Evolutionary conservation across 2,329 filamentous ascomycete genomes (phyloP).

Genomic region (Sporothrix humicola): DNA sequence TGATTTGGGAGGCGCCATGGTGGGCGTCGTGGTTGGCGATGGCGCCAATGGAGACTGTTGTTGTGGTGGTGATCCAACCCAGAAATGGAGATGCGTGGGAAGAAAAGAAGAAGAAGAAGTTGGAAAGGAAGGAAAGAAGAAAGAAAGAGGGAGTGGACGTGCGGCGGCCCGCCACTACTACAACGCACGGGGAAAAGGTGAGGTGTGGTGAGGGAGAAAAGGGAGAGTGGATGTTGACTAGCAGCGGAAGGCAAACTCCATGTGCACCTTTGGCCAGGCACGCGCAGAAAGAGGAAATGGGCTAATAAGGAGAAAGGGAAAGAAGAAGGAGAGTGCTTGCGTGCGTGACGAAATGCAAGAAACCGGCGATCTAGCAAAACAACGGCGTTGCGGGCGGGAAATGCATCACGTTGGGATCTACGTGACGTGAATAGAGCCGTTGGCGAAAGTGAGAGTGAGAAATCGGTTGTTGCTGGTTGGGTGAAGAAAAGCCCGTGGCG

Average conservation of each 20-base stretch:
- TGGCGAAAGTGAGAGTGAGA: not conserved
- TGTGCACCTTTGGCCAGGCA: not conserved
- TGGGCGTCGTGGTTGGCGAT: slow-evolving; percentile 19
- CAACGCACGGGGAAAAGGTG: not conserved
- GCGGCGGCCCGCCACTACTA: slow-evolving; percentile 2
- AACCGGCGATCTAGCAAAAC: slow-evolving; percentile 16
- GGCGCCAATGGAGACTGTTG: slow-evolving; percentile 22
- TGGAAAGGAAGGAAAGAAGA: not conserved
- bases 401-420: slow-evolving; percentile 27
- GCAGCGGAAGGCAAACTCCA: not conserved
- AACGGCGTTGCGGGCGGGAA: slow-evolving; percentile 3
- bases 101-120: not conserved
- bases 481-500: not conserved
- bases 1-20: slow-evolving; percentile 38
- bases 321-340: not conserved
- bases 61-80: slow-evolving; percentile 15
- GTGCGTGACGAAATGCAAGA: not conserved
- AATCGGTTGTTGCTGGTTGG: not conserved
- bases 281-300: slow-evolving; percentile 4
- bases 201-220: slow-evolving; percentile 25
- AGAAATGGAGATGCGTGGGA: not conserved
- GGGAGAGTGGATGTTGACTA: slow-evolving; percentile 10
- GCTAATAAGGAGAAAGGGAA: slow-evolving; percentile 23
- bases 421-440: slow-evolving; percentile 21
- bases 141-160: not conserved